These are phyloP conservation scores for Sporothrix euskadiensis DNA, from an alignment of 2,329 filamentous ascomycete species.

Conservation along the genomic window DNA sequence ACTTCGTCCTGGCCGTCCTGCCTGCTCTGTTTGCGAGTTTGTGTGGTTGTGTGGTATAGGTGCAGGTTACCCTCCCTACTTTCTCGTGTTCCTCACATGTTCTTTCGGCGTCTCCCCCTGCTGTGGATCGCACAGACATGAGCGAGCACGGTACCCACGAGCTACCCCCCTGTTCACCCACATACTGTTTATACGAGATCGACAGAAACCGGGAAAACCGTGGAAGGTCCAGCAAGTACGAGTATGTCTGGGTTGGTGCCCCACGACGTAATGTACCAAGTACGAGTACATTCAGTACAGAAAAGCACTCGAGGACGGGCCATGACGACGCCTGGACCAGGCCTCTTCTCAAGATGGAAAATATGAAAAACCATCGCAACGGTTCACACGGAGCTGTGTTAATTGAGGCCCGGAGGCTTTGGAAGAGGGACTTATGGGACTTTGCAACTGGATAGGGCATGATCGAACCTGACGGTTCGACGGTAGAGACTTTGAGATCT, in stretches of 20 bases:
- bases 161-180: slow-evolving; percentile 16
- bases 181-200: slow-evolving; percentile 20
- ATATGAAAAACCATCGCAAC: not conserved
- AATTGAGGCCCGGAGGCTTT: not conserved
- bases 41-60: not conserved
- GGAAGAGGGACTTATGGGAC: not conserved
- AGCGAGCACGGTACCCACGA: not conserved
- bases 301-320: not conserved
- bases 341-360: not conserved
- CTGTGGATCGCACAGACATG: not conserved
- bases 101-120: slow-evolving; percentile 7
- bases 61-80: not conserved
- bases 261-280: not conserved
- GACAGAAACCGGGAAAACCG: not conserved
- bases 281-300: not conserved
- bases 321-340: slow-evolving; percentile 7
- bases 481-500: slow-evolving; percentile 9
- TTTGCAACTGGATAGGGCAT: not conserved
- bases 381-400: not conserved
- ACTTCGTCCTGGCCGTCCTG: not conserved
- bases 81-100: slow-evolving; percentile 20
- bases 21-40: not conserved
- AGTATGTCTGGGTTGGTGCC: not conserved
- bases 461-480: not conserved
- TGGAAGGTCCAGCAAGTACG: not conserved